Evolutionary conservation across 768 basidiomycete genomes (phyloP), one percentile per base, ranked within the genome.

Genomic region (Sutorius australiensis): DNA sequence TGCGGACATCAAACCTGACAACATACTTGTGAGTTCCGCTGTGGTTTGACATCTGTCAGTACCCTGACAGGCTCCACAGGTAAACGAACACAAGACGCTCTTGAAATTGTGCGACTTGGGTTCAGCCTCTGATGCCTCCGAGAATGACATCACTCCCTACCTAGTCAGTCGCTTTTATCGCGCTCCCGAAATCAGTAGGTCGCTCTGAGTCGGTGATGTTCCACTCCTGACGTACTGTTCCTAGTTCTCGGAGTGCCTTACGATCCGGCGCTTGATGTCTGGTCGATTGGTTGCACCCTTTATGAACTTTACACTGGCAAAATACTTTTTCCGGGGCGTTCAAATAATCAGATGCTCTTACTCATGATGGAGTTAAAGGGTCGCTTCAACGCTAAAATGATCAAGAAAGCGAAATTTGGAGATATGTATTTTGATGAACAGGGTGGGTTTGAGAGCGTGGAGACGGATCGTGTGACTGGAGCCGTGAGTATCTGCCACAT

Each of bases 291-390:
- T 2, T 98, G 95, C 72, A 98, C 97, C 7, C 76, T 99, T n/a
- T 95, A 92, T 65, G 92, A 95, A 64, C 75, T 95, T 14, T 95
- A 93, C 73, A 94, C 93, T 2, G 93, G 92, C 68, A 98, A 97
- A 75, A 98, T 98, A 51, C 83, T 99, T 37, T 92, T 98, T 70
- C 97, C 97, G 0, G 95, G 95, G 12, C 84, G 92, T 36, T 91
- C 91, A 16, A 98, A 99, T 72, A 97, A 97, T 65, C 95, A 98
- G 64, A 98, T 98, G 95, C 76, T 98, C 17, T 77, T 93, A 50
- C 82, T 91, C 51, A 97, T 98, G 89, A 98, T 98, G 94, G 95
- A 98, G 69, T 77, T 97, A 53, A 95, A 92, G 69, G 95, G 97
- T 33, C 80, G 93, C 45, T 90, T 98, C 74, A 95, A 92, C 65